Evolutionary conservation across 108 stramenopile genomes (phyloP), one percentile per base, ranked within the genome.

Genomic region (Cyclostephanos invisitatus): DNA sequence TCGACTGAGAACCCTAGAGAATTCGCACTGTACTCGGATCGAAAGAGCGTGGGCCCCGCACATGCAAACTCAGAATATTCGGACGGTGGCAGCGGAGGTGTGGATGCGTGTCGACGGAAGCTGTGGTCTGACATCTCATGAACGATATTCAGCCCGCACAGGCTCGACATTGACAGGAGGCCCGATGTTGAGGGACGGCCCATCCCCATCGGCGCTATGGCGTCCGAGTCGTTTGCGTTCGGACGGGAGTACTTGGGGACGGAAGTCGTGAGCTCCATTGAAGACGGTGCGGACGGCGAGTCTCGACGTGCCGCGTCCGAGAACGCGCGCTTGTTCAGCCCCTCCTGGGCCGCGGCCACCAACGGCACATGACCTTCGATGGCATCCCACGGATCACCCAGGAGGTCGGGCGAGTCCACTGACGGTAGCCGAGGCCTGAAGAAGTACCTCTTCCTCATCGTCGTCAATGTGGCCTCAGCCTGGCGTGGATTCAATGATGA

Each of bases 1-100:
- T 77, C 76, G 29, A 77, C 35, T 0, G 69, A 77, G 21, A 70
- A 32, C 1, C 76, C 76, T 9, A 77, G 55, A 36, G 76, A 77
- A 46, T 70, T 70, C 35, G 50, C 29, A 14, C 76, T 77, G 25
- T 64, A 62, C 47, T 77, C 76, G 7, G 76, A 77, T 17, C 69
- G 69, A 24, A 64, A 46, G 8, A 25, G 58, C 21, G 61, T 20
- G 55, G 36, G 1, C 12, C 3, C 15, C 0, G 20, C 15, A 4
- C n/a, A 20, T 15, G 21, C 27, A 0, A 69, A 14, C 24, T 68
- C 67, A 4, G 59, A 62, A 2, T 68, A 68, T 49, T 64, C 75
- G 12, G 61, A 55, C 32, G 61, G 67, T 25, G 68, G 32, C 44
- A 67, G 62, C 10, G 27, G 18, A 18, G 36, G 36, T 0, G 48